Base-by-base conservation (phyloP, 768 basidiomycete species). In the Pleurotus pulmonarius region DNA sequence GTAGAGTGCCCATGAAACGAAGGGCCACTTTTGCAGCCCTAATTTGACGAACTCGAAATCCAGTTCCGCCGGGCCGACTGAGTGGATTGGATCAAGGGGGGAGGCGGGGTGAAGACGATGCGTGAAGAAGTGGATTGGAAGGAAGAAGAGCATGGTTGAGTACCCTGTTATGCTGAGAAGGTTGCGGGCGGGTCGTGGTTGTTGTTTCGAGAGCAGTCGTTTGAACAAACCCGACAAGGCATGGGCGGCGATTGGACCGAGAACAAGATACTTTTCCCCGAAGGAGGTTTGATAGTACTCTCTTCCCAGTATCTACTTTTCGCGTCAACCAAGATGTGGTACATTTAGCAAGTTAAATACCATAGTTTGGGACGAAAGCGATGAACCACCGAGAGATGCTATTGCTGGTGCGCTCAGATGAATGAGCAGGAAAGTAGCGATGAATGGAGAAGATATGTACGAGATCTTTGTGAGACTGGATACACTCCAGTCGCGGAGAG, bases 31-130 rank as follows among this genome's bases (percentile, higher is more conserved):
- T 13, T 75, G 73, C 39, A 93, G 68, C 2, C 82, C 88, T 4
- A 80, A 76, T 65, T 93, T 92, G 56, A 94, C 89, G 66, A 86
- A 93, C 60, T 92, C 88, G 65, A 81, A 94, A 69, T 91, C 86
- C 38, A 94, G 78, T 63, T 94, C 90, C 0, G 86, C 75, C 0
- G 92, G 91, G 13, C 86, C 82, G 20, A 93, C 74, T 2, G 76
- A 68, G 46, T 71, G 70, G 53, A 91, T 84, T 18, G 84, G 85
- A 1, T 74, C 64, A 6, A 55, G 55, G 2, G 76, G 70, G 52
- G 67, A 67, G 22, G 75, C 73, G 15, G 86, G 91, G 56, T 75
- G 65, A 25, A 81, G 52, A 5, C 92, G 84, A 65, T 94, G 90
- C 0, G 80, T 82, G 51, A 84, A 63, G 69, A 84, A 79, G 67